phyloP scores from a whole-genome alignment of 805 yeast genomes.

The Saccharomycopsis javanensis region DNA sequence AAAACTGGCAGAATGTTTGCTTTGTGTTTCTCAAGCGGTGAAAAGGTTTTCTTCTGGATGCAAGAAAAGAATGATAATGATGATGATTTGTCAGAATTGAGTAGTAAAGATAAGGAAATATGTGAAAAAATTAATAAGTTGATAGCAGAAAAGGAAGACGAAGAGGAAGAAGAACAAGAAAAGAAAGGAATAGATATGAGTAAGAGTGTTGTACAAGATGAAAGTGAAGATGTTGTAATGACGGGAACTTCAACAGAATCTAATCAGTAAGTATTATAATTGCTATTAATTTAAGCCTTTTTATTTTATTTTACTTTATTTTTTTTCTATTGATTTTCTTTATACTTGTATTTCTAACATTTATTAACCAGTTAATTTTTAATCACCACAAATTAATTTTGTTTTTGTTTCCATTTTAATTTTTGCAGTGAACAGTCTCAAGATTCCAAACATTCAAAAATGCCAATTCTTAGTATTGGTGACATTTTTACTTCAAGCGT shows the following conservation, averaged over 20 bases:
- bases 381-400: not conserved
- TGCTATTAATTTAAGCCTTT: not conserved
- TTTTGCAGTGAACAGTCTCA: not conserved
- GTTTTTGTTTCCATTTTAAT: too few relatives aligned
- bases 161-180: constrained; percentile 23
- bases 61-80: constrained; percentile 62
- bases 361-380: not conserved
- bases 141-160: constrained; percentile 34
- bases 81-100: constrained; percentile 46
- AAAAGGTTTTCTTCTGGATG: constrained; percentile 54
- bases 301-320: not conserved
- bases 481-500: not conserved
- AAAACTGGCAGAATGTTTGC: constrained; percentile 70
- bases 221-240: not conserved
- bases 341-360: not conserved
- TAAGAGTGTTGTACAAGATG: constrained; percentile 6
- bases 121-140: constrained; percentile 39
- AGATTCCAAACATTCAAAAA: not conserved
- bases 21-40: constrained; percentile 56
- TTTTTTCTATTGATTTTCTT: not conserved
- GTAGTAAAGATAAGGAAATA: constrained; percentile 46
- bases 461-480: not conserved
- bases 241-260: not conserved
- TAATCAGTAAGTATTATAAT: not conserved
- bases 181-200: constrained; percentile 12